phyloP scores from a whole-genome alignment of 306 rosid genomes.

The Prunus davidiana region DNA sequence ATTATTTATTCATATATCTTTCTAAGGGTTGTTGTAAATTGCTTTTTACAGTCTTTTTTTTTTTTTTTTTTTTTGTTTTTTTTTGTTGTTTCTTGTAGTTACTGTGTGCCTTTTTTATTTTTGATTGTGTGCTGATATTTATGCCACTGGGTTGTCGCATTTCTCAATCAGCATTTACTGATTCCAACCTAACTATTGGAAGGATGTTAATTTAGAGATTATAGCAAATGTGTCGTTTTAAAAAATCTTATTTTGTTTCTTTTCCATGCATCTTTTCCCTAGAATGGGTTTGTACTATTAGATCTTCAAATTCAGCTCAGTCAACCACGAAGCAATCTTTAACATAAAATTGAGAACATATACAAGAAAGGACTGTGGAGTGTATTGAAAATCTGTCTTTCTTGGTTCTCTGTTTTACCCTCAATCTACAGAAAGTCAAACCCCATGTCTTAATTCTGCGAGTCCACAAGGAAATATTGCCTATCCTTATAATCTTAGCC shows the following conservation, averaged over 20 bases:
- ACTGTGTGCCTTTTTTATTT: not conserved
- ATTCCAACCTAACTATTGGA: not conserved
- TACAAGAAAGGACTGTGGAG: too few species aligned
- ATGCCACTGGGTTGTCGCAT: conserved; percentile 3
- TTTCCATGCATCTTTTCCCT: not conserved
- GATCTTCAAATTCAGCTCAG: conserved; percentile 5
- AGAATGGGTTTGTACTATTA: not conserved
- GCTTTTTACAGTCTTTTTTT: conserved; percentile 3
- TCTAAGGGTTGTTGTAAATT: conserved; percentile 5
- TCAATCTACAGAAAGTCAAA: not conserved
- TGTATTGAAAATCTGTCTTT: not conserved
- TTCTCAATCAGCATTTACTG: conserved; percentile 17
- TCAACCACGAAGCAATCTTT: not conserved
- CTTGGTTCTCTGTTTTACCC: not conserved
- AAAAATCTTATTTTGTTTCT: not conserved
- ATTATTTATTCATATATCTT: not conserved
- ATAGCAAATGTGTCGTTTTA: not conserved
- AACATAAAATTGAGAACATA: too few species aligned
- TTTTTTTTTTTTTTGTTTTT: too few species aligned
- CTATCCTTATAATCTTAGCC: not conserved
- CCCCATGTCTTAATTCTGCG: not conserved
- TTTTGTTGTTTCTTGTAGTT: too few species aligned
- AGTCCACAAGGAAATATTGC: not conserved
- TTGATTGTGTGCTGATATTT: conserved; percentile 20
- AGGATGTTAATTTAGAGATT: not conserved